Evolutionary conservation across 140 eudicot genomes (phyloP).

Genomic region (Anethum foeniculum): DNA sequence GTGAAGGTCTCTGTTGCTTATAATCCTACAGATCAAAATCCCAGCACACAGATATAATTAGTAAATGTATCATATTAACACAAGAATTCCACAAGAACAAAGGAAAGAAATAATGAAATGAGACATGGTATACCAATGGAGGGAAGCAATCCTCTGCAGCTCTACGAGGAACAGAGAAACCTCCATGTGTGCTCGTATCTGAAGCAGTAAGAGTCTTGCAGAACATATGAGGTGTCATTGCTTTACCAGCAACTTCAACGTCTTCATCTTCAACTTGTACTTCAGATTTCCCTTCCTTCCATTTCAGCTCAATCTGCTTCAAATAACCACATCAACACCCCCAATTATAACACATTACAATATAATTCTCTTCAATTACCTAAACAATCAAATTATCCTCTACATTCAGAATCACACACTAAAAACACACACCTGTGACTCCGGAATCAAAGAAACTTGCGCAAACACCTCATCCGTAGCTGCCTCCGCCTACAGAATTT

Average conservation of each 20-base stretch:
- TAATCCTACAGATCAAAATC: constrained; percentile 48
- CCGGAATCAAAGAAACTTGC: constrained; percentile 72
- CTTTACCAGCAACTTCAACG: constrained; percentile 36
- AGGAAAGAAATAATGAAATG: neutral
- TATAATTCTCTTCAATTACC: neutral
- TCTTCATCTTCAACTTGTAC: constrained; percentile 51
- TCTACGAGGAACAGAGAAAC: constrained; percentile 96
- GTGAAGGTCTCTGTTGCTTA: constrained; percentile 85
- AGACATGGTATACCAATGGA: constrained; percentile 45
- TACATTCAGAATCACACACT: neutral
- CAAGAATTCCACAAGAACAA: neutral
- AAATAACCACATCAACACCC: constrained; percentile 1
- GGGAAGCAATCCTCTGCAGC: constrained; percentile 99
- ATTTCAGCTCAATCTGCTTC: constrained; percentile 63
- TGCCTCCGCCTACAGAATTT: constrained; percentile 56
- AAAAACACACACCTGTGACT: constrained; percentile 44
- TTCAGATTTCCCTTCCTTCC: constrained; percentile 55
- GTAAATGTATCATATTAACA: neutral
- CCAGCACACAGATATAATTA: neutral
- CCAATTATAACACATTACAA: neutral
- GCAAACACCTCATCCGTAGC: constrained; percentile 87
- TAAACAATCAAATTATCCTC: neutral
- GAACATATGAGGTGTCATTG: constrained; percentile 92
- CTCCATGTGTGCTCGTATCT: constrained; percentile 98
- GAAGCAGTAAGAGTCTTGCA: constrained; percentile 98